Conservation (phyloP, 306 rosid species). For the Cicer bijugum region DNA sequence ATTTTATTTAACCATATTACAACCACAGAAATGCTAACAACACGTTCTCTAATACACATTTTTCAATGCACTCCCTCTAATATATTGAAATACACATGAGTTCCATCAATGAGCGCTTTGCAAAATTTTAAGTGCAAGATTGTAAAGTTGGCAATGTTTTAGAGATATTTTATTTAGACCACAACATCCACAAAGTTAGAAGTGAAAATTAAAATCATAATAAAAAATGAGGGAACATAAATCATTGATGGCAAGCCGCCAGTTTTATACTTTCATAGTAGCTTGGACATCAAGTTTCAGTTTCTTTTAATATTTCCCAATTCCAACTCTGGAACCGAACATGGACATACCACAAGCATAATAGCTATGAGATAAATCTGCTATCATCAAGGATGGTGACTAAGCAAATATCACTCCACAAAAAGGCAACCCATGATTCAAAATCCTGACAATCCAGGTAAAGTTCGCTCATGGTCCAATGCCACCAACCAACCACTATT, state of each 20-base stretch:
- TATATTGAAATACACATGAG: background rate
- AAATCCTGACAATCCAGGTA: background rate
- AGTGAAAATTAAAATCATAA: background rate
- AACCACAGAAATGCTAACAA: background rate
- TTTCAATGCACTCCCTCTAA: background rate
- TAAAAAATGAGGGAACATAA: background rate
- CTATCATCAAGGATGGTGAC: background rate
- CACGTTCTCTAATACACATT: background rate
- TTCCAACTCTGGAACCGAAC: background rate
- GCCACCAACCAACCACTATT: background rate
- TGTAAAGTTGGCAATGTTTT: background rate
- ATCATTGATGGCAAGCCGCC: background rate
- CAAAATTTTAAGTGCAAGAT: background rate
- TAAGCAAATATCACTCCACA: background rate
- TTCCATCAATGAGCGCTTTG: background rate
- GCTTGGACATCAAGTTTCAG: background rate
- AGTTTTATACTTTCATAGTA: background rate
- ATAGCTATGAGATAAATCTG: background rate
- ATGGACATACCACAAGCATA: background rate
- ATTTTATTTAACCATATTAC: slow-evolving; percentile 37
- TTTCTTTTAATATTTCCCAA: background rate
- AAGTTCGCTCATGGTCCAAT: background rate
- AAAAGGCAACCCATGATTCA: background rate
- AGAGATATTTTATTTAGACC: background rate
- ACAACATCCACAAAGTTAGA: background rate